Evolutionary conservation across 768 basidiomycete species (phyloP), one percentile per base, ranked within the genome.

Genomic region (Fibroporia radiculosa): DNA sequence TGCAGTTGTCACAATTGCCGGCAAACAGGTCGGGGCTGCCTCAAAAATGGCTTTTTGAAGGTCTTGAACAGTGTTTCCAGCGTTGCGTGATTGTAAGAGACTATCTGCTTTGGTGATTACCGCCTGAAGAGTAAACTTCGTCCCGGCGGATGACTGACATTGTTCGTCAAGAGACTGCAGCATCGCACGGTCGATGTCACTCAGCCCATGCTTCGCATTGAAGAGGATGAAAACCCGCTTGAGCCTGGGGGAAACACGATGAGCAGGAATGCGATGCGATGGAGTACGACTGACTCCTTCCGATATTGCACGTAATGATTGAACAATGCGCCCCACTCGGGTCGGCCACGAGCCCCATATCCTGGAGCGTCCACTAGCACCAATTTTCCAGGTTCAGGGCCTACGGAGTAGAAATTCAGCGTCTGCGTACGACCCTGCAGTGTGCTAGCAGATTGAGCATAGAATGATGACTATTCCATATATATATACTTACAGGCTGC

Each of bases 321-420:
- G 58, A 89, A 87, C 3, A 85, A 52, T 22, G 65, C 58, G 1
- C 88, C 86, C 86, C 86, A 90, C 62, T 86, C 83, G 26, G 72
- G 70, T 33, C 83, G 72, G 11, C 88, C 86, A 43, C 84, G 70
- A 7, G 71, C 64, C 38, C 88, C 88, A 58, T 90, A 91, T 13
- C 88, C 87, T 2, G 88, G 88, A 11, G 86, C 74, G 54, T 91
- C 88, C 8, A 91, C 86, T 3, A 90, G 63, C 18, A 87, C 57
- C 26, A 85, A 66, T 29, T 75, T 70, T 25, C 78, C 77, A 7
- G 65, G 62, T 14, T 51, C 44, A 20, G 74, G 51, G 3, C 83
- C 82, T n/a, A 87, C 75, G 31, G 74, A 68, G 57, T 75, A 87
- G 55, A 87, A 88, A 50, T 87, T 84, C 39, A 90, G 63, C 8